phyloP scores from a whole-genome alignment of 2,329 filamentous ascomycete genomes.

The Ophiostoma novo-ulmi region DNA sequence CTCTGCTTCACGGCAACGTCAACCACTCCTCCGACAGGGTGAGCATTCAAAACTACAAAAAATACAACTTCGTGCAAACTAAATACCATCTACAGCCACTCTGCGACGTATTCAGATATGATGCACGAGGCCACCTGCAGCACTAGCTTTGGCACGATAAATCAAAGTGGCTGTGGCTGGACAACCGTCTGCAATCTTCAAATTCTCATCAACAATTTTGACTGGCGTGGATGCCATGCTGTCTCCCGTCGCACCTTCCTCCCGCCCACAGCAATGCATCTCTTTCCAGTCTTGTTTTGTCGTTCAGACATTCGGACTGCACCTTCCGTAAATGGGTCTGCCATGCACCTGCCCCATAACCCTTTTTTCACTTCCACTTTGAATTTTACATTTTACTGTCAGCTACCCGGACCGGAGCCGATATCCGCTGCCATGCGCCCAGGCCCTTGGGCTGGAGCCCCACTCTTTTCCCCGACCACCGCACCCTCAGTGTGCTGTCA shows the following conservation, averaged over 20 bases:
- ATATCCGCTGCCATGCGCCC: not conserved
- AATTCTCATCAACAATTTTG: not conserved
- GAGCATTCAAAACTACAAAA: not conserved
- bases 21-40: not conserved
- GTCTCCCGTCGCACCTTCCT: not conserved
- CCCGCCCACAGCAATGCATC: not conserved
- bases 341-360: not conserved
- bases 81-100: not conserved
- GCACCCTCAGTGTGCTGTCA: not conserved
- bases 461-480: constrained; percentile 5
- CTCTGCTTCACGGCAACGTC: not conserved
- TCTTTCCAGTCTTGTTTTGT: not conserved
- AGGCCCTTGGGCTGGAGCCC: not conserved
- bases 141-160: no score
- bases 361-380: not conserved
- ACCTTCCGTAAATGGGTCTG: not conserved
- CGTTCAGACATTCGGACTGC: not conserved
- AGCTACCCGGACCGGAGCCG: not conserved
- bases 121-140: not conserved
- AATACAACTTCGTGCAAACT: not conserved
- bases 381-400: no score
- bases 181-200: not conserved
- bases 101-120: not conserved
- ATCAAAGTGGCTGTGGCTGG: not conserved
- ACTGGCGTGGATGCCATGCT: not conserved